Evolutionary conservation across 805 yeast genomes (phyloP).

Genomic region (Saturnispora mendoncae): DNA sequence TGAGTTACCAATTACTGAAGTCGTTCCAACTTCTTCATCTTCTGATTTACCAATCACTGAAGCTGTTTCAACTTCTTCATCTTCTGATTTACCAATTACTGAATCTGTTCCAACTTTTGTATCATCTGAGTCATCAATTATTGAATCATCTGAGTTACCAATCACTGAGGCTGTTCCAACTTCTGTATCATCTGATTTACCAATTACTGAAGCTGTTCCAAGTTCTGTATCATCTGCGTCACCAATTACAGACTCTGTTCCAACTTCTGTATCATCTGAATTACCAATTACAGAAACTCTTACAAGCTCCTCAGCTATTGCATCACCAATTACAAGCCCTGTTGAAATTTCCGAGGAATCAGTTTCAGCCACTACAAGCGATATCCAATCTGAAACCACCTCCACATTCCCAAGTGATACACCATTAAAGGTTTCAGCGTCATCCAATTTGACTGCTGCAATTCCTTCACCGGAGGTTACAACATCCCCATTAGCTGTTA

Average conservation of each 20-base stretch:
- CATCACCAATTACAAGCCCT: neutral
- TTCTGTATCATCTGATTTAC: neutral
- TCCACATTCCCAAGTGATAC: conserved; percentile 1
- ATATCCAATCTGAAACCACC: neutral
- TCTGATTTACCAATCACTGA: neutral
- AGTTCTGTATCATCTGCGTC: too few relatives aligned
- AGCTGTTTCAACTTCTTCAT: neutral
- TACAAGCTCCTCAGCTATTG: too few relatives aligned
- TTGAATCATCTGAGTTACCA: neutral
- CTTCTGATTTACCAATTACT: neutral
- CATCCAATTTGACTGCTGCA: neutral
- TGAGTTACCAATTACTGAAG: neutral
- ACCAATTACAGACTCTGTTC: neutral
- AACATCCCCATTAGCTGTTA: neutral
- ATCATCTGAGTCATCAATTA: too few relatives aligned
- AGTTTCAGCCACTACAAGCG: too few relatives aligned
- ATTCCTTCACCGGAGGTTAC: neutral
- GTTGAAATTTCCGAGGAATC: too few relatives aligned
- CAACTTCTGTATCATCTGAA: neutral
- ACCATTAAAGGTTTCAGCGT: neutral
- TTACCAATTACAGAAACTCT: too few relatives aligned
- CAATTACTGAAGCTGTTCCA: too few relatives aligned
- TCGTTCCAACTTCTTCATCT: neutral
- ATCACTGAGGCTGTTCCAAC: neutral
- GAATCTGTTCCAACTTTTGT: too few relatives aligned